Evolutionary conservation across 1,284 basidiomycete genomes (phyloP).

Genomic region (Rhodotorula sp.): DNA sequence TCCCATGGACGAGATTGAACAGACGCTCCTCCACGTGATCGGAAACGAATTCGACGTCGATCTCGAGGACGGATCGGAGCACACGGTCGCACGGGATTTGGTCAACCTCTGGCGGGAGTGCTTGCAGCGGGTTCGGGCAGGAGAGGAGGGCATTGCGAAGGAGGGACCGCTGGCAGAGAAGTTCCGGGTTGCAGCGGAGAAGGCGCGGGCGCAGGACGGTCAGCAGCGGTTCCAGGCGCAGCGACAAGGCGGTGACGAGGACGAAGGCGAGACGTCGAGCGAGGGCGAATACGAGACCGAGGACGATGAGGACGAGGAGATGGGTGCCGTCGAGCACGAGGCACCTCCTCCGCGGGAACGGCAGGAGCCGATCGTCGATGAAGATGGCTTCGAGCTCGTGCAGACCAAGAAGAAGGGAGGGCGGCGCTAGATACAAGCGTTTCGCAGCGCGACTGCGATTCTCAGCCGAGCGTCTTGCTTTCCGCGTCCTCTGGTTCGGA

Average conservation of each 20-base stretch:
- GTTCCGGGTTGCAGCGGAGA: conserved; percentile 65
- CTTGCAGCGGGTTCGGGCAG: conserved; percentile 9
- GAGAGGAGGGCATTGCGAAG: conserved; percentile 28
- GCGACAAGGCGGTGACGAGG: conserved; percentile 19
- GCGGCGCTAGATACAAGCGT: conserved; percentile 5
- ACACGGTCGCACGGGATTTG: conserved; percentile 63
- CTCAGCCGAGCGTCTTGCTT: too few relatives aligned
- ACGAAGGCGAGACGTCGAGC: conserved; percentile 25
- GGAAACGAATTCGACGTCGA: conserved; percentile 77
- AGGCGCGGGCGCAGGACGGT: conserved; percentile 55
- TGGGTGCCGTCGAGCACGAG: conserved; percentile 53
- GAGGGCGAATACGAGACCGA: conserved; percentile 20
- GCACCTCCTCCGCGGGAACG: conserved; percentile 42
- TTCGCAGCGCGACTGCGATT: too few relatives aligned
- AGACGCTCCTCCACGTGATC: conserved; percentile 68
- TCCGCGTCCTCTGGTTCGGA: too few relatives aligned
- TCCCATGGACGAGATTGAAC: conserved; percentile 72
- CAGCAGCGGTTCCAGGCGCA: conserved; percentile 53
- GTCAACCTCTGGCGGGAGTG: conserved; percentile 37
- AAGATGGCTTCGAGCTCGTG: conserved; percentile 82
- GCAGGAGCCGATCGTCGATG: conserved; percentile 71
- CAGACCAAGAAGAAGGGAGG: conserved; percentile 57
- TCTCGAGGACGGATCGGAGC: conserved; percentile 76
- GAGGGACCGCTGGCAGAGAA: conserved; percentile 54
- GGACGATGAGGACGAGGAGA: conserved; percentile 44